These are phyloP conservation scores for Macrophomina phaseolina DNA, from an alignment of 2,329 filamentous ascomycete species.

Conservation along the genomic window DNA sequence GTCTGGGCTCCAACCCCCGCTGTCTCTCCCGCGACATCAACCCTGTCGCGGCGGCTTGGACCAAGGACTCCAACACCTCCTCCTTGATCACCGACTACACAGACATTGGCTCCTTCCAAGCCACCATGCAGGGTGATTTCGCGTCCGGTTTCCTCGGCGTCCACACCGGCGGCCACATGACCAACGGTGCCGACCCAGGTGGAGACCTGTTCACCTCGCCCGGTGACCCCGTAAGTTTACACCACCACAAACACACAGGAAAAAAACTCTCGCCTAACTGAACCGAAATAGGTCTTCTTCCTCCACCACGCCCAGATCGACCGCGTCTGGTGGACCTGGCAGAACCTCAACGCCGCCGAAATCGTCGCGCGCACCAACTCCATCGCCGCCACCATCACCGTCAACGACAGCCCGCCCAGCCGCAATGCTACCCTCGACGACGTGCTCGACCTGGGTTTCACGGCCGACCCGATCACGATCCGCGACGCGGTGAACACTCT, in stretches of 20 bases:
- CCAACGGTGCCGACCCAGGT: conserved; percentile 53
- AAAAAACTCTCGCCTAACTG: background rate
- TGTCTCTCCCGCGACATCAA: conserved; percentile 48
- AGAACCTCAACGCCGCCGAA: conserved; percentile 48
- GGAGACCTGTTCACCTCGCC: conserved; percentile 55
- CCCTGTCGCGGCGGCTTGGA: conserved; percentile 32
- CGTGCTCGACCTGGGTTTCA: conserved; percentile 48
- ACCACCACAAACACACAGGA: conserved; percentile 7
- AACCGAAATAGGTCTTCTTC: conserved; percentile 45
- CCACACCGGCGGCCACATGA: conserved; percentile 56
- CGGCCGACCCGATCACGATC: conserved; percentile 40
- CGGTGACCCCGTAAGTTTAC: conserved; percentile 43
- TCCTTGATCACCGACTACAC: conserved; percentile 35
- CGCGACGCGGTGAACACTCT: conserved; percentile 50
- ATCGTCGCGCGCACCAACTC: conserved; percentile 40
- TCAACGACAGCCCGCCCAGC: conserved; percentile 51
- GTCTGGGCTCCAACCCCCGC: conserved; percentile 45
- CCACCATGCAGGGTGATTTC: conserved; percentile 47
- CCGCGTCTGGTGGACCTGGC: conserved; percentile 58
- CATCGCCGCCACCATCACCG: conserved; percentile 53
- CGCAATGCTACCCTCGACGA: conserved; percentile 54
- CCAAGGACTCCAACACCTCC: conserved; percentile 35
- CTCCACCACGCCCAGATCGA: conserved; percentile 57
- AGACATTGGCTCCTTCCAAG: conserved; percentile 44
- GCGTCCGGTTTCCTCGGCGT: conserved; percentile 46